Conservation (phyloP, 1,284 basidiomycete genomes). For the Microbotryomycetes sp. region DNA sequence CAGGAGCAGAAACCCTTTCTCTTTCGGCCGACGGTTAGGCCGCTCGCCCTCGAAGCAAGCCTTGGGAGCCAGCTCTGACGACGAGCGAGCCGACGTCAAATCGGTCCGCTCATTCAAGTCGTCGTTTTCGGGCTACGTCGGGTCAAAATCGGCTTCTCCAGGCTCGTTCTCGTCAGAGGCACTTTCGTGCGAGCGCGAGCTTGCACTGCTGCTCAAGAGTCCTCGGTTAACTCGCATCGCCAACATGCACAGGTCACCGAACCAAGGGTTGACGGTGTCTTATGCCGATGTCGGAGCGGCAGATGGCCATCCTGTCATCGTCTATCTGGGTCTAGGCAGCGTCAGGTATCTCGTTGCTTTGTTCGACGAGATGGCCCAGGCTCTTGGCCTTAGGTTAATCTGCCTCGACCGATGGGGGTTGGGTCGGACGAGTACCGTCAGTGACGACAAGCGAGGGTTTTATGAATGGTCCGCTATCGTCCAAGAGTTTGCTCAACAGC, state of each 20-base stretch:
- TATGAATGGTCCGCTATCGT: slow-evolving; percentile 86
- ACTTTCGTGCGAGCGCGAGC: slow-evolving; percentile 20
- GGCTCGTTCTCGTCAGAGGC: background rate
- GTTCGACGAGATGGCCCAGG: slow-evolving; percentile 91
- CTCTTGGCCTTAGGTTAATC: slow-evolving; percentile 75
- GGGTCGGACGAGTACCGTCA: slow-evolving; percentile 66
- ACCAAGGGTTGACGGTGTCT: slow-evolving; percentile 66
- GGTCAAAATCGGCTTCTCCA: background rate
- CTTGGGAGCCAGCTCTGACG: background rate
- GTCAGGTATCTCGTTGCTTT: slow-evolving; percentile 89
- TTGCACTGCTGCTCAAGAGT: slow-evolving; percentile 62
- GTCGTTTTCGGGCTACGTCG: background rate
- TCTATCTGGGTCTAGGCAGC: slow-evolving; percentile 88
- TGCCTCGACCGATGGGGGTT: slow-evolving; percentile 96
- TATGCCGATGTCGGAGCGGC: slow-evolving; percentile 81
- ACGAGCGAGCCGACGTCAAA: background rate
- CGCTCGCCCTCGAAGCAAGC: background rate
- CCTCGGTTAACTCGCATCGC: slow-evolving; percentile 74
- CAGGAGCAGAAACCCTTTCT: background rate
- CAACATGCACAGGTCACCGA: slow-evolving; percentile 66
- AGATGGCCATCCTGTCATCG: slow-evolving; percentile 72
- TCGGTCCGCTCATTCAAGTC: slow-evolving; percentile 1
- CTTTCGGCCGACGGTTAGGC: background rate
- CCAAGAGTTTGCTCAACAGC: slow-evolving; percentile 73
- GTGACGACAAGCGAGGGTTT: slow-evolving; percentile 62